Evolutionary conservation across 1,139 yeast genomes (phyloP), one percentile per base, ranked within the genome.

Genomic region (Zygosaccharomyces pseudobailii): DNA sequence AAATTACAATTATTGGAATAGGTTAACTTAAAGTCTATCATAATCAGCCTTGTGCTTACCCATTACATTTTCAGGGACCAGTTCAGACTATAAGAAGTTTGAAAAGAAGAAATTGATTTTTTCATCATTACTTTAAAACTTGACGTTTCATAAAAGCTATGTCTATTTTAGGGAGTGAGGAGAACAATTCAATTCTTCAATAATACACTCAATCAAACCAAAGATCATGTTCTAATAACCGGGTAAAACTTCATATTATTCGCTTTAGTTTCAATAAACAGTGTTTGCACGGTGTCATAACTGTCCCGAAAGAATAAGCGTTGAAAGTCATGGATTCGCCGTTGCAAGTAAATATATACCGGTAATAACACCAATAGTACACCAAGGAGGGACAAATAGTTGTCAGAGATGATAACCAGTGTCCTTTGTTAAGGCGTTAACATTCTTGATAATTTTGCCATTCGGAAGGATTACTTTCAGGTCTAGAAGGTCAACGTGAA

Each of bases 211-310:
- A 66, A 87, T 95, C 2, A 95, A 84, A 47, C 76, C 78, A 25
- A 77, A 71, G 64, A 90, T 97, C 97, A 90, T 90, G 61, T 90
- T 87, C 67, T 90, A 97, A 69, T 88, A 90, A 6, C 97, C 97
- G 32, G 96, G 86, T 53, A 90, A 74, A 55, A 90, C 83, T 66
- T 90, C 97, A 20, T 87, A 79, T 37, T 90, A 76, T 59, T 87
- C 96, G 41, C 72, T 69, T 86, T 84, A 35, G 97, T 95, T 56
- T 79, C 80, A 39, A 79, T 82, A 68, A 89, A 92, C 2, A 90
- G 84, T 61, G 84, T 73, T 66, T 84, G 90, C 35, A 90, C 97
- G 10, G 82, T 76, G 59, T 87, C 94, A 67, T 83, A 90, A 35
- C 85, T 79, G 23, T 83, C 80, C 94, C 97, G 57, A 90, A 75